Evolutionary conservation across 768 basidiomycete genomes (phyloP).

Genomic region (Flagelloscypha sp.): DNA sequence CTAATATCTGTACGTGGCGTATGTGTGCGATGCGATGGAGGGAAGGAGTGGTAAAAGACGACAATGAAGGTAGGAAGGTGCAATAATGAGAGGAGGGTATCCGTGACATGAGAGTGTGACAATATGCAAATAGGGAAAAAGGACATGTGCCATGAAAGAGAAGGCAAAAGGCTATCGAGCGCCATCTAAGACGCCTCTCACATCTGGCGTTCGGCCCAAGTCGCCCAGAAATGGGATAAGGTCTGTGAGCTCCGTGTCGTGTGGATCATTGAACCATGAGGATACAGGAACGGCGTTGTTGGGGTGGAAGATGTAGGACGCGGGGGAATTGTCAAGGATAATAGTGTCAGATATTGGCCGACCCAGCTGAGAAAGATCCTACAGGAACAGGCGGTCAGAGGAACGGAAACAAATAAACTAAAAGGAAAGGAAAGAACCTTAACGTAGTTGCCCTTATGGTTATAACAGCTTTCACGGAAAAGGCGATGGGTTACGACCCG

Average conservation of each 20-base stretch:
- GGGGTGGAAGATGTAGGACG: conserved; percentile 98
- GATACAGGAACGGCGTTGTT: conserved; percentile 99
- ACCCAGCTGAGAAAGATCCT: conserved; percentile 97
- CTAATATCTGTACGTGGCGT: conserved; percentile 5
- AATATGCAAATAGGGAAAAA: conserved; percentile 13
- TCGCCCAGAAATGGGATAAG: conserved; percentile 91
- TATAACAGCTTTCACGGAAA: conserved; percentile 98
- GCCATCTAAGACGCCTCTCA: conserved; percentile 85
- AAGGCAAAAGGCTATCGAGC: conserved; percentile 41
- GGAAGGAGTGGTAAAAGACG: conserved; percentile 10
- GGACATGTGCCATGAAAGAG: conserved; percentile 12
- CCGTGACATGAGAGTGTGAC: conserved; percentile 11
- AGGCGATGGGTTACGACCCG: conserved; percentile 89
- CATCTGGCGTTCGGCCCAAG: conserved; percentile 76
- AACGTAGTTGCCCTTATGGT: conserved; percentile 98
- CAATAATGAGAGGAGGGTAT: conserved; percentile 8
- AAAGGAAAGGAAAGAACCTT: conserved; percentile 50
- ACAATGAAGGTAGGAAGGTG: conserved; percentile 5
- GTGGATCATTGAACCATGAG: conserved; percentile 99
- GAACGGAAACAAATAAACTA: not conserved
- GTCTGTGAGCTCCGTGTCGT: conserved; percentile 96
- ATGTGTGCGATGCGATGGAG: conserved; percentile 13
- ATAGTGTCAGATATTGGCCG: conserved; percentile 90
- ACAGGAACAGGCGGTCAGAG: conserved; percentile 5
- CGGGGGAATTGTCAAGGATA: conserved; percentile 98